phyloP scores from a whole-genome alignment of 2,329 filamentous ascomycete genomes.

The Ophiostoma piceae region DNA sequence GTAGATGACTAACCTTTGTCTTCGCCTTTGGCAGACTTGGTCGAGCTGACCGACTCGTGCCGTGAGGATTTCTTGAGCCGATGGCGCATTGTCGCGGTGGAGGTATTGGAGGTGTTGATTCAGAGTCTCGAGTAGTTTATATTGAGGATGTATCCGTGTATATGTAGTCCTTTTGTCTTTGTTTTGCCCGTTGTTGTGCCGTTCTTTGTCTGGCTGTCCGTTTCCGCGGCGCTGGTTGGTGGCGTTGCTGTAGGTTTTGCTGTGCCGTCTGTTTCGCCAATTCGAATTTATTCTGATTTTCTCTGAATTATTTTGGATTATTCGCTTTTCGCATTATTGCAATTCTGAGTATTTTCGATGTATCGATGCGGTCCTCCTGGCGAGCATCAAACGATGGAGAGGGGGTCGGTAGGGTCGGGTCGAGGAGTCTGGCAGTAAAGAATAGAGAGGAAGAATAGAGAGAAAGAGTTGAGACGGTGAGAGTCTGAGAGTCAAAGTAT shows the following conservation, averaged over 20 bases:
- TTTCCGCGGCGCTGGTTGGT: not conserved
- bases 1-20: constrained; percentile 18
- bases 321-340: too few species aligned
- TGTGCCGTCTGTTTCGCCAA: not conserved
- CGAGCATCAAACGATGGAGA: constrained; percentile 18
- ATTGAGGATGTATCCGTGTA: too few species aligned
- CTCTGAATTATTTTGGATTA: too few species aligned
- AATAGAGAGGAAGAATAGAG: not conserved
- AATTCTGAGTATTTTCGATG: too few species aligned
- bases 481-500: not conserved
- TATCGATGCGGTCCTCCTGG: constrained; percentile 10
- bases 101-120: not conserved
- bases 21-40: constrained; percentile 18
- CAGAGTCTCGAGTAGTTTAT: not conserved
- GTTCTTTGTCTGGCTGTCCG: not conserved
- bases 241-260: not conserved
- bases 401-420: not conserved
- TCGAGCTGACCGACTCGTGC: constrained; percentile 24
- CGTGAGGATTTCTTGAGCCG: constrained; percentile 23
- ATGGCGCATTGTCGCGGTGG: constrained; percentile 25
- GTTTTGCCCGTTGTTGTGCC: not conserved
- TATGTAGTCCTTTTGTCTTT: not conserved
- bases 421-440: not conserved
- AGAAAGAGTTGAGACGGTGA: not conserved
- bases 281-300: too few species aligned